Evolutionary conservation across 768 basidiomycete genomes (phyloP).

Genomic region (Kwoniella shandongensis): DNA sequence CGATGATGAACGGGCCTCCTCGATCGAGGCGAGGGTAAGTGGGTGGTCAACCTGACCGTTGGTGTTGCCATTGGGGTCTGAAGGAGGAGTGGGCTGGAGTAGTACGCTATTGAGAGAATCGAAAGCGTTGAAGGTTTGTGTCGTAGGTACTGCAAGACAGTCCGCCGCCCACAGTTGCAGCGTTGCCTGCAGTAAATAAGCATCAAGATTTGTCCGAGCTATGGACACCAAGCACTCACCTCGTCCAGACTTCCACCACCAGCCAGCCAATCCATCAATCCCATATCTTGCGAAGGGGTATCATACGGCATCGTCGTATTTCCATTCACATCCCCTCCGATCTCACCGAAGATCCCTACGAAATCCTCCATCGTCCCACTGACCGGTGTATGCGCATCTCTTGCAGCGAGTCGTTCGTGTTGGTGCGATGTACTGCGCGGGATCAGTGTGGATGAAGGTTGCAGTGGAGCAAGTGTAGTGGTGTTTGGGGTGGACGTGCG

Average conservation of each 20-base stretch:
- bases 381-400: background rate
- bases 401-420: too few relatives aligned
- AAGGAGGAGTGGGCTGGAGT: constrained; percentile 10
- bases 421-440: background rate
- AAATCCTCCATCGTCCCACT: constrained; percentile 18
- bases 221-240: constrained; percentile 10
- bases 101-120: constrained; percentile 28
- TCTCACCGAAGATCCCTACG: constrained; percentile 13
- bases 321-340: constrained; percentile 3
- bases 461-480: constrained; percentile 1
- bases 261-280: constrained; percentile 16
- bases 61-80: background rate
- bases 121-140: constrained; percentile 25
- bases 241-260: constrained; percentile 24
- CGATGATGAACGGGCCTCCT: background rate
- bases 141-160: constrained; percentile 24
- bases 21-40: constrained; percentile 1
- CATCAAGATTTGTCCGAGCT: background rate
- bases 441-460: background rate
- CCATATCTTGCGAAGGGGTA: constrained; percentile 2
- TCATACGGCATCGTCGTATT: background rate
- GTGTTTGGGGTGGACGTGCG: background rate
- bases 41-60: background rate
- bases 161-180: constrained; percentile 38
- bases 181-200: constrained; percentile 20